These are phyloP conservation scores for Diospyros lotus DNA, from an alignment of 148 eudicot species.

Conservation along the genomic window DNA sequence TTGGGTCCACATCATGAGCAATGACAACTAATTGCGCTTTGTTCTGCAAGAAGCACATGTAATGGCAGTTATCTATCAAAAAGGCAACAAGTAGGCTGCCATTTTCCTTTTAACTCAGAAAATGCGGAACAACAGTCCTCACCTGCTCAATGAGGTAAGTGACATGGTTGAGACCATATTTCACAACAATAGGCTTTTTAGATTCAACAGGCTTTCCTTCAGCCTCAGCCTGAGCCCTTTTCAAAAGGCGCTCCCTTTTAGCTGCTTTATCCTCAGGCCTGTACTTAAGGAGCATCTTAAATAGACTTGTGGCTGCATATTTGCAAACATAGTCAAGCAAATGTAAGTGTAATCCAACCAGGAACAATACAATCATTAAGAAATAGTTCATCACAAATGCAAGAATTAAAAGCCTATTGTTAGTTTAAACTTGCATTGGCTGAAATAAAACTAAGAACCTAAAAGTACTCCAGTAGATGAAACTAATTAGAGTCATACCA, in stretches of 20 bases:
- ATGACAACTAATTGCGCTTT: conserved; percentile 93
- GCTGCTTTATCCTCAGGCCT: conserved; percentile 86
- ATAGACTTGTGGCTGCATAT: conserved; percentile 65
- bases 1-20: conserved; percentile 96
- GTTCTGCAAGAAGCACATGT: conserved; percentile 38
- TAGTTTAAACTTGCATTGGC: neutral
- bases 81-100: neutral
- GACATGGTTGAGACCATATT: conserved; percentile 86
- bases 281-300: conserved; percentile 85
- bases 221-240: conserved; percentile 85
- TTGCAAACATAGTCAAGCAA: neutral
- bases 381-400: neutral
- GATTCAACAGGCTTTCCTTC: conserved; percentile 70
- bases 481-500: too few species aligned
- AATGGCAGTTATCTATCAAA: neutral
- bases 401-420: neutral
- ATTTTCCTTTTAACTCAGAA: neutral
- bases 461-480: too few species aligned
- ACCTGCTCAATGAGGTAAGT: conserved; percentile 94
- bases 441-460: neutral
- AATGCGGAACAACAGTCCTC: neutral
- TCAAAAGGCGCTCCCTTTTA: conserved; percentile 77
- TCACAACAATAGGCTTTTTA: conserved; percentile 90
- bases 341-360: neutral
- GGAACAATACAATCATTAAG: neutral